Evolutionary conservation across 2,329 filamentous ascomycete species (phyloP), one percentile per base, ranked within the genome.

Genomic region (Penicillium hordei): DNA sequence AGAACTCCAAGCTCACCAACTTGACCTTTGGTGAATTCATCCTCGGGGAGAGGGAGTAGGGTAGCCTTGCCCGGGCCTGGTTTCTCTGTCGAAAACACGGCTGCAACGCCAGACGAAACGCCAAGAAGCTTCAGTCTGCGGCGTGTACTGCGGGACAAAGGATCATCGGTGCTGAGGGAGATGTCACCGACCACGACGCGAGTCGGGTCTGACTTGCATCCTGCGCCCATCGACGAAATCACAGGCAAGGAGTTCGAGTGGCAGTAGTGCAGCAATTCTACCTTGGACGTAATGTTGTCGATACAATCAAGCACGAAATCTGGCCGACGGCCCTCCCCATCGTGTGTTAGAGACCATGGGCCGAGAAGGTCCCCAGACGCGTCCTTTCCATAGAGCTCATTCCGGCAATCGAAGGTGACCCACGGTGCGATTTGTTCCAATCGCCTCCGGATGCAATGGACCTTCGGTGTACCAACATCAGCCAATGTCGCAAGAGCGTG

Each of bases 281-380:
- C 93, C 78, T 99, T 99, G 53, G 91, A 96, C 51, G 96, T 91
- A 61, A 99, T 97, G 71, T 99, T 97, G 75, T 99, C 94, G 65
- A 99, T 99, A 23, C 93, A 95, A 75, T 99, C 94, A 36, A 99
- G 86, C n/a, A 99, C 86, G 69, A 88, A 99, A 67, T 93, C 89
- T 1, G 93, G 92, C 67, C 82, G 82, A 46, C 68, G 72, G n/a
- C 72, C 72, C 34, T 70, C 68, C 19, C 75, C 72, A 7, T 71
- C 68, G 31, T 73, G 70, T 83, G 84, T 17, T 62, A 74, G 64
- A 13, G 79, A 76, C 87, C 91, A 92, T 0, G 85, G 80, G 0
- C 79, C 85, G 42, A 99, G 79, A 61, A 97, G 79, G 12, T 77
- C 72, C 7, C 83, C 82, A 0, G 92, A 92, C 10, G 81, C 86